Percentiles rank a stretch among this genome's conserved stretches.
These are phyloP conservation scores for Pistacia atlantica DNA, from an alignment of 345 rosid species.

Conservation along the genomic window DNA sequence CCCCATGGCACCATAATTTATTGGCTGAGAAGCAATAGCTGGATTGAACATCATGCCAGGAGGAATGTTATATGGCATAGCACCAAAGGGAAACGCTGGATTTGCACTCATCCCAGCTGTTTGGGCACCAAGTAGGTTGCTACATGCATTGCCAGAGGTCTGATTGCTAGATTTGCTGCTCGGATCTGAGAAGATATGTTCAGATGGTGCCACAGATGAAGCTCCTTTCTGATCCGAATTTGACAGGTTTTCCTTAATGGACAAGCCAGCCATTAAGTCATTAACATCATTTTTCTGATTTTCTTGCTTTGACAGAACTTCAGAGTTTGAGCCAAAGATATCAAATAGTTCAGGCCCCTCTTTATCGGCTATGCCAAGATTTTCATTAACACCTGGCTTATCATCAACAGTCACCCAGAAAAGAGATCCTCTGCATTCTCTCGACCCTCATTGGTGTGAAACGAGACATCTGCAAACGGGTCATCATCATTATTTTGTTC, in stretches of 20 bases:
- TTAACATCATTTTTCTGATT: slow-evolving; percentile 39
- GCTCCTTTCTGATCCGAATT: slow-evolving; percentile 41
- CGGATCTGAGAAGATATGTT: slow-evolving; percentile 43
- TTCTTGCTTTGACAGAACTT: slow-evolving; percentile 40
- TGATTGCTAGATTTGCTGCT: slow-evolving; percentile 41
- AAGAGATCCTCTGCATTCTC: slow-evolving; percentile 64
- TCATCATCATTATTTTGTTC: slow-evolving; percentile 61
- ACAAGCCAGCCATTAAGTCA: slow-evolving; percentile 76
- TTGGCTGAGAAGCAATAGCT: slow-evolving; percentile 61
- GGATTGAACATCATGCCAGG: slow-evolving; percentile 71
- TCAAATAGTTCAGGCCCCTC: slow-evolving; percentile 54
- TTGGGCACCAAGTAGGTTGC: slow-evolving; percentile 55
- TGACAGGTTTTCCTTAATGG: slow-evolving; percentile 48
- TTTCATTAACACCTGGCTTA: slow-evolving; percentile 43
- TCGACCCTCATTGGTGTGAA: slow-evolving; percentile 53
- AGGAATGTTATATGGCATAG: slow-evolving; percentile 57
- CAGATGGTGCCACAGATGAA: slow-evolving; percentile 43
- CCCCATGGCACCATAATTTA: slow-evolving; percentile 71
- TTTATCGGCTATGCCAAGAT: slow-evolving; percentile 29
- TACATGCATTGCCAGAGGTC: slow-evolving; percentile 47
- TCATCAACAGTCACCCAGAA: slow-evolving; percentile 76
- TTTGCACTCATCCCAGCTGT: slow-evolving; percentile 44
- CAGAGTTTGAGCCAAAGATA: slow-evolving; percentile 58
- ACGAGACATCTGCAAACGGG: slow-evolving; percentile 89
- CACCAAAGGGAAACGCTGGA: slow-evolving; percentile 51